A percentile compares a stretch with the other conserved stretches of the same genome.
phyloP scores from a whole-genome alignment of 345 rosid species.

The Cardamine occulta region DNA sequence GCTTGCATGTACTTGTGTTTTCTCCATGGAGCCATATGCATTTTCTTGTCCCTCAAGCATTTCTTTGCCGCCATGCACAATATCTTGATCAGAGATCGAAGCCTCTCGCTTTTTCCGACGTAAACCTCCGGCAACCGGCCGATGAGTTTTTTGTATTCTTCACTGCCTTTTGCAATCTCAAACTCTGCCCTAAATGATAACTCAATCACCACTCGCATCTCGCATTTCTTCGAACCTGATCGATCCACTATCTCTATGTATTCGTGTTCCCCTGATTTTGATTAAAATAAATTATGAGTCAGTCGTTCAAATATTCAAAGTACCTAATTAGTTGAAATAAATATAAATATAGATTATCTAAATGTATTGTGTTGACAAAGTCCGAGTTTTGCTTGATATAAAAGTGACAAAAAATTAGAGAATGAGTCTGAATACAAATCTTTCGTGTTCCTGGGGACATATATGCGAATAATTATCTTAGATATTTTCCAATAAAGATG shows the following conservation, averaged over 20 bases:
- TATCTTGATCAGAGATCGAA: slow-evolving; percentile 65
- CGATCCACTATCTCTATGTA: slow-evolving; percentile 68
- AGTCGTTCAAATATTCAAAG: background rate
- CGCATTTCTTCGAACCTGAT: slow-evolving; percentile 53
- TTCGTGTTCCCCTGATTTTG: slow-evolving; percentile 61
- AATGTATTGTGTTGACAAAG: background rate
- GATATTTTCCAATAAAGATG: slow-evolving; percentile 15
- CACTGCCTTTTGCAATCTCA: slow-evolving; percentile 74
- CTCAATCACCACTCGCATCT: slow-evolving; percentile 68
- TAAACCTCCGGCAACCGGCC: slow-evolving; percentile 63
- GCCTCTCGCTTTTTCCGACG: slow-evolving; percentile 77
- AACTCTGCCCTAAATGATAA: slow-evolving; percentile 74
- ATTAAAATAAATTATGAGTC: background rate
- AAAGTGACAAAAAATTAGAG: background rate
- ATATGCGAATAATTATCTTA: background rate
- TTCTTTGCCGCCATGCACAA: slow-evolving; percentile 69
- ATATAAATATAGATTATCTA: background rate
- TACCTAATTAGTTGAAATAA: background rate
- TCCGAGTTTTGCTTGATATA: background rate
- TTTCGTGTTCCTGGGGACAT: slow-evolving; percentile 13
- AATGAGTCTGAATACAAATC: background rate
- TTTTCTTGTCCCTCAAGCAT: slow-evolving; percentile 81
- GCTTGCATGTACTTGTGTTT: slow-evolving; percentile 88
- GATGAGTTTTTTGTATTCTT: slow-evolving; percentile 62
- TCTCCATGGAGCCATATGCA: slow-evolving; percentile 94